Evolutionary conservation across 2,329 filamentous ascomycete species (phyloP).

Genomic region (Cryphonectria carpinicola): DNA sequence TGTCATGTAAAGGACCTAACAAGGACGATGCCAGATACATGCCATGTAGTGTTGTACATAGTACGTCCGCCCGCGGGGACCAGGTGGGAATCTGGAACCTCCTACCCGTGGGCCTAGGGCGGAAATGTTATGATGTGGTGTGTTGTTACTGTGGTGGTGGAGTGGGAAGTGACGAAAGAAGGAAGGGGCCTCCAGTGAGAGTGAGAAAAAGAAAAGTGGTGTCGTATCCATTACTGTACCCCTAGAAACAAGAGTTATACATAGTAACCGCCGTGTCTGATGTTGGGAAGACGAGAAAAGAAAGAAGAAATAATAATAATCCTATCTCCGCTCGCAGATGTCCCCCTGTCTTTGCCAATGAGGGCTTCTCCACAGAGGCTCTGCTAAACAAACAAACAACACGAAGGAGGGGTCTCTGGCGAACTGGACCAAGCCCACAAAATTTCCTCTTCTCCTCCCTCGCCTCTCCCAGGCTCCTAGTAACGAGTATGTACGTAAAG

Average conservation of each 20-base stretch:
- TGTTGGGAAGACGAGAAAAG: neutral
- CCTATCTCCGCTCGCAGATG: neutral
- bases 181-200: neutral
- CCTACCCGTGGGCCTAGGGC: neutral
- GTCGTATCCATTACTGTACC: conserved; percentile 13
- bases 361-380: conserved; percentile 6
- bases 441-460: neutral
- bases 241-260: neutral
- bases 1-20: neutral
- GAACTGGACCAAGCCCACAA: conserved; percentile 5
- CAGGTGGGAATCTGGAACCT: conserved; percentile 22
- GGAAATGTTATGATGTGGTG: neutral
- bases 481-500: neutral
- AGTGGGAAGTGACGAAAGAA: conserved; percentile 9
- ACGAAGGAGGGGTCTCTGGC: neutral
- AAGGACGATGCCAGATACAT: conserved; percentile 13
- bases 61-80: conserved; percentile 21
- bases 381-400: neutral
- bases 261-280: neutral
- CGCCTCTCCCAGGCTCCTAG: neutral
- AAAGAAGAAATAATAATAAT: neutral
- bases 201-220: conserved; percentile 2
- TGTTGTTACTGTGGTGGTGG: neutral
- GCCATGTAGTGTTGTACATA: conserved; percentile 14
- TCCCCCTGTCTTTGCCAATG: conserved; percentile 4